Conservation (phyloP, 2,329 filamentous ascomycete species). For the Hirsutella minnesotensis region DNA sequence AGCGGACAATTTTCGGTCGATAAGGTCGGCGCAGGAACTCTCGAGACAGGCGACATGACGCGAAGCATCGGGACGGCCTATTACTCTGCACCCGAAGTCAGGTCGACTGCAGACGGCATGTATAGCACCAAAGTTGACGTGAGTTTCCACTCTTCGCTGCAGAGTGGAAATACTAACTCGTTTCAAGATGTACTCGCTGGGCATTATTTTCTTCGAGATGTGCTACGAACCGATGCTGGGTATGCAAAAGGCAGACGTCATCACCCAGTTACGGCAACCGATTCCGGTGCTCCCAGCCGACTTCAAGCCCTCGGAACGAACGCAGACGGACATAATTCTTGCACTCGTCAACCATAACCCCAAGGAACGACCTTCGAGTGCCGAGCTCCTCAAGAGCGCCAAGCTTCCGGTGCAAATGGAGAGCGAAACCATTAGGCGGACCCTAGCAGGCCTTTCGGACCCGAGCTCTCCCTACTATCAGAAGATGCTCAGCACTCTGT, state of each 20-base stretch:
- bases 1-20: conserved; percentile 66
- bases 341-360: conserved; percentile 75
- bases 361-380: conserved; percentile 68
- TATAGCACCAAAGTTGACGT: conserved; percentile 92
- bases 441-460: conserved; percentile 70
- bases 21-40: conserved; percentile 27
- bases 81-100: conserved; percentile 88
- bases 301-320: conserved; percentile 59
- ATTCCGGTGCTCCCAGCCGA: conserved; percentile 58
- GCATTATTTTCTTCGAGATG: conserved; percentile 99
- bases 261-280: conserved; percentile 57
- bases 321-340: conserved; percentile 66
- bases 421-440: conserved; percentile 78
- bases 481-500: conserved; percentile 79
- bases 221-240: conserved; percentile 58
- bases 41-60: conserved; percentile 54
- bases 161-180: neutral
- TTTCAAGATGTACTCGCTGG: conserved; percentile 78
- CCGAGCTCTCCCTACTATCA: conserved; percentile 78
- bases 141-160: conserved; percentile 17
- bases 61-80: conserved; percentile 66
- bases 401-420: conserved; percentile 87
- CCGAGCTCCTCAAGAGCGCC: conserved; percentile 72
- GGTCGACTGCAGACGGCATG: conserved; percentile 58
- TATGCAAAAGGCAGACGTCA: conserved; percentile 51